Evolutionary conservation across 2,329 filamentous ascomycete genomes (phyloP).

Genomic region (Beauveria caledonica): DNA sequence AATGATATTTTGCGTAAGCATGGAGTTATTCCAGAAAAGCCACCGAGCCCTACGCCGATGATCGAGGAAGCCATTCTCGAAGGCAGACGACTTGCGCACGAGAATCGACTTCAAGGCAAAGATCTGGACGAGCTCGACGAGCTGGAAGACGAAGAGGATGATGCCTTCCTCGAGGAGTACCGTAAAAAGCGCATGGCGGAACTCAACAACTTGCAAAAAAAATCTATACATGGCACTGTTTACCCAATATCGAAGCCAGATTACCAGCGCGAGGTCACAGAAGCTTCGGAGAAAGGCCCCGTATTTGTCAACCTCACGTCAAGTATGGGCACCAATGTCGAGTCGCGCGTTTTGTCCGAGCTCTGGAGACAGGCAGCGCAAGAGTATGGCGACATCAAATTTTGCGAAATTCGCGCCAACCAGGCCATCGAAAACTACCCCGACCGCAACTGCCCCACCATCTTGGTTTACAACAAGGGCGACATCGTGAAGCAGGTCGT

Average conservation of each 20-base stretch:
- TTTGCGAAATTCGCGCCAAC: slow-evolving; percentile 87
- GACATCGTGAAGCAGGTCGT: slow-evolving; percentile 89
- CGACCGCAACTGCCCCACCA: slow-evolving; percentile 88
- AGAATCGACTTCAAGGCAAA: slow-evolving; percentile 89
- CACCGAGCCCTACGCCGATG: slow-evolving; percentile 87
- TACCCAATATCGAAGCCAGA: slow-evolving; percentile 94
- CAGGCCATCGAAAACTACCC: slow-evolving; percentile 97
- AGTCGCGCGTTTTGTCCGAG: slow-evolving; percentile 75
- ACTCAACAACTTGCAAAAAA: slow-evolving; percentile 63
- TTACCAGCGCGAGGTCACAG: slow-evolving; percentile 84
- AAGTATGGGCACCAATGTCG: slow-evolving; percentile 67
- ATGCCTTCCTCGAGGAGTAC: slow-evolving; percentile 82
- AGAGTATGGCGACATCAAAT: slow-evolving; percentile 92
- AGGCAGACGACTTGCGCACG: slow-evolving; percentile 74
- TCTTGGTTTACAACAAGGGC: slow-evolving; percentile 84
- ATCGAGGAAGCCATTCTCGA: slow-evolving; percentile 91
- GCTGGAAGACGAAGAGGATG: slow-evolving; percentile 92
- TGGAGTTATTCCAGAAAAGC: slow-evolving; percentile 95
- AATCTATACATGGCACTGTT: slow-evolving; percentile 78
- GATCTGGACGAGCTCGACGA: slow-evolving; percentile 89
- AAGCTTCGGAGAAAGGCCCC: slow-evolving; percentile 63
- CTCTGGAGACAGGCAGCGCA: slow-evolving; percentile 77
- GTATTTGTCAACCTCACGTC: slow-evolving; percentile 78
- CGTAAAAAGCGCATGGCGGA: slow-evolving; percentile 81
- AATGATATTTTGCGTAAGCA: slow-evolving; percentile 98